Evolutionary conservation across 441 rosid species (phyloP).

Genomic region (Croton setiger): DNA sequence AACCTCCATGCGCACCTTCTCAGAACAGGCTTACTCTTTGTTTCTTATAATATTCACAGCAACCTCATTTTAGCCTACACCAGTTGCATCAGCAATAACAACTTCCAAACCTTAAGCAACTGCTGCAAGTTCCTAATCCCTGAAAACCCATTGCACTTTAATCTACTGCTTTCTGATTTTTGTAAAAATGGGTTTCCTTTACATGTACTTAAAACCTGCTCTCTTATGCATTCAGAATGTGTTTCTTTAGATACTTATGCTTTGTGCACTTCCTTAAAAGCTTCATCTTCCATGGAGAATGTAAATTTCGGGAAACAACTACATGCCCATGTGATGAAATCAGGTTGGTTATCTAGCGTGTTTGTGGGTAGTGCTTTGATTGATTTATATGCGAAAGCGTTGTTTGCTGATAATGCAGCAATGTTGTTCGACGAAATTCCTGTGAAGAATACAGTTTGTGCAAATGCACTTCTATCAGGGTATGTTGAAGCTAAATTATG

Average conservation of each 20-base stretch:
- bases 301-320: slow-evolving; percentile 40
- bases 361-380: slow-evolving; percentile 54
- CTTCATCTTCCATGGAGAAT: slow-evolving; percentile 31
- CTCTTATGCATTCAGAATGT: slow-evolving; percentile 41
- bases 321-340: slow-evolving; percentile 39
- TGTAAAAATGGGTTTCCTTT: slow-evolving; percentile 38
- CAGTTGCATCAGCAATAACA: slow-evolving; percentile 23
- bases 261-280: slow-evolving; percentile 41
- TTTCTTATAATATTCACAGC: slow-evolving; percentile 22
- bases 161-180: slow-evolving; percentile 40
- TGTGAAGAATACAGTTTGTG: slow-evolving; percentile 47
- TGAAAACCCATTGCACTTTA: slow-evolving; percentile 37
- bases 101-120: slow-evolving; percentile 28
- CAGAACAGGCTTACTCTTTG: slow-evolving; percentile 29
- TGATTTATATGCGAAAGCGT: slow-evolving; percentile 38
- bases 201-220: slow-evolving; percentile 36
- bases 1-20: slow-evolving; percentile 36
- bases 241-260: slow-evolving; percentile 43
- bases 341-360: slow-evolving; percentile 46
- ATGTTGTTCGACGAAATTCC: slow-evolving; percentile 54
- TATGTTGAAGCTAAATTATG: slow-evolving; percentile 39
- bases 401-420: slow-evolving; percentile 28
- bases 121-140: slow-evolving; percentile 36
- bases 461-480: slow-evolving; percentile 50
- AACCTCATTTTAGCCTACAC: slow-evolving; percentile 37